These are phyloP conservation scores for Claviceps capensis DNA, from an alignment of 2,329 filamentous ascomycete species.

Conservation along the genomic window DNA sequence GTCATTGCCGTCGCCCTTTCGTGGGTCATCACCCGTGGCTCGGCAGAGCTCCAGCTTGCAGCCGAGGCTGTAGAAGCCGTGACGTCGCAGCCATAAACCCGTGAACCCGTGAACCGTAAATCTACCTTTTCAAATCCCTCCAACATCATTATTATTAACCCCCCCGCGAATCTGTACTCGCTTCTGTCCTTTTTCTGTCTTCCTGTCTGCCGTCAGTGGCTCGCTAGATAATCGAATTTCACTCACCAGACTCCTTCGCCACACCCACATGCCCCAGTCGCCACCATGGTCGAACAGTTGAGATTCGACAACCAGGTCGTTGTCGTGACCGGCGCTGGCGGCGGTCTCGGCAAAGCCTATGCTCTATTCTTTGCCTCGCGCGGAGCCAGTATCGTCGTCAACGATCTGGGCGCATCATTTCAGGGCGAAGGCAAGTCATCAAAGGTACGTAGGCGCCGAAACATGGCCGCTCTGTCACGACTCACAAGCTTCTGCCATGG, in stretches of 20 bases:
- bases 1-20: too few relatives aligned
- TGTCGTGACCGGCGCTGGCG: slow-evolving; percentile 70
- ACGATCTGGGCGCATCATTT: slow-evolving; percentile 86
- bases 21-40: too few relatives aligned
- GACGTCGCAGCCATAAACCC: too few relatives aligned
- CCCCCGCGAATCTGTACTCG: background rate
- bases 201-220: slow-evolving; percentile 1
- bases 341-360: slow-evolving; percentile 67
- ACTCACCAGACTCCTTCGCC: background rate
- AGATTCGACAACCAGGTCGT: slow-evolving; percentile 76
- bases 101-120: too few relatives aligned
- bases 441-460: slow-evolving; percentile 43
- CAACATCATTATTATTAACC: background rate
- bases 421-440: slow-evolving; percentile 80
- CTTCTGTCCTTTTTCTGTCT: slow-evolving; percentile 2
- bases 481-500: background rate
- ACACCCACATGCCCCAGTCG: slow-evolving; percentile 8
- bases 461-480: background rate
- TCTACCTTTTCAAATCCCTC: too few relatives aligned
- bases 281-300: slow-evolving; percentile 50
- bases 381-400: slow-evolving; percentile 90
- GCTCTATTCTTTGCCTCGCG: slow-evolving; percentile 84
- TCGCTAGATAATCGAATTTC: background rate
- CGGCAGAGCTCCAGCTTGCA: too few relatives aligned
- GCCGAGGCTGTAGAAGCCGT: too few relatives aligned